Evolutionary conservation across 2,329 filamentous ascomycete genomes (phyloP).

Genomic region (Pleochaeta shiraiana): DNA sequence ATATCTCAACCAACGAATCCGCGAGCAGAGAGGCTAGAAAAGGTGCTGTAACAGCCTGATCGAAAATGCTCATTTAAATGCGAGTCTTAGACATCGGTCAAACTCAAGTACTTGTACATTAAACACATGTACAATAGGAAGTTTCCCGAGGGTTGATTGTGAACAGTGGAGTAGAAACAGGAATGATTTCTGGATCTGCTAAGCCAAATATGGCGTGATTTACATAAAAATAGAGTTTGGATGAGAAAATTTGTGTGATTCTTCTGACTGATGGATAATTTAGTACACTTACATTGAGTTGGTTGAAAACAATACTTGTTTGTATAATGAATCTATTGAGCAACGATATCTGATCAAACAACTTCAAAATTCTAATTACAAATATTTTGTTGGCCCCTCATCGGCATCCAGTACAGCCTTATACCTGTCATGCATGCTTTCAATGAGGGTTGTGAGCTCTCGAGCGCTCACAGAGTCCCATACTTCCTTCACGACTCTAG

Average conservation of each 20-base stretch:
- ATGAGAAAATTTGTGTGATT: not conserved
- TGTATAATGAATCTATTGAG: not conserved
- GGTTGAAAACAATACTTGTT: not conserved
- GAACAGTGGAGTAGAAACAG: no score
- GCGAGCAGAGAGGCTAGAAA: no score
- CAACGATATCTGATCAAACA: not conserved
- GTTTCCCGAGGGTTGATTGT: no score
- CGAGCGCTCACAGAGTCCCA: not conserved
- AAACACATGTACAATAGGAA: no score
- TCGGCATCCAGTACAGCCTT: not conserved
- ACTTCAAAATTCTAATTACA: not conserved
- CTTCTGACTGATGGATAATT: no score
- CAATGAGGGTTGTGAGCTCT: not conserved
- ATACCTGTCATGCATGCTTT: not conserved
- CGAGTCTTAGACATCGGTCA: no score
- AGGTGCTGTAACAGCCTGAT: no score
- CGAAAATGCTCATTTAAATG: no score
- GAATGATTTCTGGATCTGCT: not conserved
- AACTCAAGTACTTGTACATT: no score
- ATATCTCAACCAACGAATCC: no score
- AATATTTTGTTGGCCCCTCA: not conserved
- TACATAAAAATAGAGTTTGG: not conserved
- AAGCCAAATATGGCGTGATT: not conserved
- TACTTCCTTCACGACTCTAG: not conserved
- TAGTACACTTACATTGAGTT: not conserved